These are phyloP conservation scores for Cytidiella melzeri DNA, from an alignment of 768 basidiomycete species.

Conservation along the genomic window DNA sequence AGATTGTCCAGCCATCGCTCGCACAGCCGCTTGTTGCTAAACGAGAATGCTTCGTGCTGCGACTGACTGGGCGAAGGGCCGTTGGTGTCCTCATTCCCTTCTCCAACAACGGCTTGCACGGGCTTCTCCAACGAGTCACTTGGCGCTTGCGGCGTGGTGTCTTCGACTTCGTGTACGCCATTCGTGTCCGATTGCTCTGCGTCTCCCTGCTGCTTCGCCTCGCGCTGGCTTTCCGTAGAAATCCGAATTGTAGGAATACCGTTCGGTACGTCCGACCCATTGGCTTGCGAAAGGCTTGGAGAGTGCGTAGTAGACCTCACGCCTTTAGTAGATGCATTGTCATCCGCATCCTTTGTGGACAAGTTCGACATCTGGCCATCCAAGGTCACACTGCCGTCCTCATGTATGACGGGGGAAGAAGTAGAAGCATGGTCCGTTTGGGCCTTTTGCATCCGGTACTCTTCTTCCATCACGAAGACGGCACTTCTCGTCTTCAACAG, in stretches of 20 bases:
- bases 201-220: conserved; percentile 36
- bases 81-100: conserved; percentile 22
- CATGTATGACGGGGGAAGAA: conserved; percentile 43
- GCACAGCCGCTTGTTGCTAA: conserved; percentile 94
- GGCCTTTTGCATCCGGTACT: conserved; percentile 95
- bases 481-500: conserved; percentile 87
- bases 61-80: conserved; percentile 5
- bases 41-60: conserved; percentile 68
- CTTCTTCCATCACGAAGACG: conserved; percentile 99
- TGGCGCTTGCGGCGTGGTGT: conserved; percentile 20
- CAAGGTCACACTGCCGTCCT: conserved; percentile 47
- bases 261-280: conserved; percentile 14
- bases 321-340: conserved; percentile 66
- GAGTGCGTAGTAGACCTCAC: conserved; percentile 39
- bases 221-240: conserved; percentile 45
- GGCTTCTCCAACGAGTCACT: conserved; percentile 35
- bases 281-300: conserved; percentile 14
- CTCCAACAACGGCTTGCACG: conserved; percentile 30
- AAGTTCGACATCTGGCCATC: conserved; percentile 18
- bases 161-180: conserved; percentile 34
- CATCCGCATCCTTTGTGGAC: conserved; percentile 38
- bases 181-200: conserved; percentile 29
- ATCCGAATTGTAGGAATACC: conserved; percentile 54
- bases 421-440: conserved; percentile 53
- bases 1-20: conserved; percentile 97